Base-by-base conservation (phyloP, 139 green algal species). In the Diplosphaera chodatii region DNA sequence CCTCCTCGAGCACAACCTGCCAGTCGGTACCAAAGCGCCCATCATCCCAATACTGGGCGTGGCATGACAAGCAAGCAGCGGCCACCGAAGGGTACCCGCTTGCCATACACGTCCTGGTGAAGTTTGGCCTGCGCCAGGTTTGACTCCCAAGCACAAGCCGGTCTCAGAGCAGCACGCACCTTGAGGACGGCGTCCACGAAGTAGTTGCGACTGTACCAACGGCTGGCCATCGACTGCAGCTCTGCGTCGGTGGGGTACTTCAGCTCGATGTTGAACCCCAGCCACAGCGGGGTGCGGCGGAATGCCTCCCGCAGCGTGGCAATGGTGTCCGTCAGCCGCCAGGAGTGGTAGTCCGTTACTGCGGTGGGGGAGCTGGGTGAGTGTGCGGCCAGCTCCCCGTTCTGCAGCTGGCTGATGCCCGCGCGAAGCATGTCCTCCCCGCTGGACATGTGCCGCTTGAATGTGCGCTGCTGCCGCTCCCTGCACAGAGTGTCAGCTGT, bases 261-360 rank as follows among this genome's bases (percentile, higher is more conserved):
- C 21, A 86, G 67, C 71, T 86, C 80, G 48, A 84, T 84, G 69
- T 86, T 86, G 66, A 84, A 84, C 2, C 80, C 80, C 66, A 86
- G 64, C 77, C 77, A 86, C 25, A 23, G 41, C 6, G 80, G 80
- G 2, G 77, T 84, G 59, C 55, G 40, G 23, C 70, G 63, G 69
- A 86, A 86, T 4, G 70, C 71, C 71, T 86, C 76, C 16, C 77
- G 69, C 68, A 86, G 70, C 21, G 74, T 77, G 1, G 80, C 48
- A 25, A 59, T 59, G 48, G 73, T 34, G 72, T 77, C 27, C 64
- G 62, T 31, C 56, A 83, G 66, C 62, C 66, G 55, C 77, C 72
- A 40, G 67, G 40, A 4, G 71, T 29, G 1, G 34, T 29, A 34
- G 40, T 32, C 66, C 37, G 66, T 27, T 37, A 20, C 37, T 5